phyloP scores from a whole-genome alignment of 2,329 filamentous ascomycete genomes.

The Cercospora zeae-maydis region DNA sequence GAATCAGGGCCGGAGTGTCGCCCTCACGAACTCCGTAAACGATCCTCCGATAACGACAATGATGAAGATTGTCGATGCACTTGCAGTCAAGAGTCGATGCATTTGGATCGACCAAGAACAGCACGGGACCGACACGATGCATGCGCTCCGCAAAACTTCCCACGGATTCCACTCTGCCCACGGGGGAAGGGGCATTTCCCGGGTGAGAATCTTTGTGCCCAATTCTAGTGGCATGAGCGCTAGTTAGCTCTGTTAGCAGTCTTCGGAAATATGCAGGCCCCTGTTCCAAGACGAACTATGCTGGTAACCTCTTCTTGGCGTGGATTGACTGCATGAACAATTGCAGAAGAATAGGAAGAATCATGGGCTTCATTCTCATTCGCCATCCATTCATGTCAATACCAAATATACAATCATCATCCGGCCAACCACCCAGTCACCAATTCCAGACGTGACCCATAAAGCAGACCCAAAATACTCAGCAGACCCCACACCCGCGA shows the following conservation, averaged over 20 bases:
- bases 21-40: background rate
- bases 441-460: background rate
- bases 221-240: background rate
- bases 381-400: background rate
- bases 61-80: no score
- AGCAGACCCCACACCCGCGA: constrained; percentile 4
- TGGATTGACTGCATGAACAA: no score
- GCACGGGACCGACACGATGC: no score
- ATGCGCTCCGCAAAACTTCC: background rate
- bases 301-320: background rate
- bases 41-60: no score
- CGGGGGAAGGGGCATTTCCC: background rate
- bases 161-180: background rate
- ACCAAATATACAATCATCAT: background rate
- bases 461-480: background rate
- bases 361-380: background rate
- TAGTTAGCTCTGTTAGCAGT: background rate
- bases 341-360: no score
- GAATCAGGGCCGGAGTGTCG: background rate
- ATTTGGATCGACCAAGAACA: background rate
- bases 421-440: background rate
- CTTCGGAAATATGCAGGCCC: background rate
- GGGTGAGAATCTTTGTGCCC: background rate
- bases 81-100: background rate
- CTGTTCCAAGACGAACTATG: background rate